Evolutionary conservation across 805 yeast genomes (phyloP), one percentile per base, ranked within the genome.

Genomic region (Yarrowia hollandica): DNA sequence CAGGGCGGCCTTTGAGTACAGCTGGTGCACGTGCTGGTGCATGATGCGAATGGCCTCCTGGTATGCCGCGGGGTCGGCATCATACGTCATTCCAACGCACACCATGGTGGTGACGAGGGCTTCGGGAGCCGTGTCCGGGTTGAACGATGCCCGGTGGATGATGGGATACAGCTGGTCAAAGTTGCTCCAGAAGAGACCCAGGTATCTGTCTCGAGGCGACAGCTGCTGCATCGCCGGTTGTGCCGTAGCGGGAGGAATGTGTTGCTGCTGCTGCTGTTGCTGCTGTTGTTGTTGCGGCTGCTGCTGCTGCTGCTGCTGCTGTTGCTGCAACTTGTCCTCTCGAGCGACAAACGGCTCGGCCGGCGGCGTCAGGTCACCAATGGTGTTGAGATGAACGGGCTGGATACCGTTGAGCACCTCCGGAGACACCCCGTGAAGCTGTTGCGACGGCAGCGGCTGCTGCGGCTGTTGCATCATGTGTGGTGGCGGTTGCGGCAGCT

Each of bases 111-210:
- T 60, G 25, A 69, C 55, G 46, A 69, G 61, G 9, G 61, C 64
- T 11, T 68, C 62, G 21, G 64, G 64, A 22, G 65, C 59, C 3
- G 59, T 62, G 8, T 61, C 57, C 1, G 72, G 63, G 46, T 59
- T 44, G 50, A 73, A 73, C 0, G 75, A 71, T 0, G 76, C 68
- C 14, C 67, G 64, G 62, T 77, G 80, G 11, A 77, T 66, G 10
- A 77, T 68, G 1, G 80, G 80, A 61, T 69, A 77, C 22, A 69
- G 65, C 10, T 71, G 63, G 62, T 70, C 72, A 60, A 75, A 75
- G 39, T 68, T 64, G 5, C 62, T 61, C 79, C 79, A 77, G 61
- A 67, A 75, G 9, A 65, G 64, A 10, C 64, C 62, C 9, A 73
- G 52, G 60, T 68, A 74, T 30, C 21, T 19, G 50, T 55, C 39